Evolutionary conservation across 768 basidiomycete species (phyloP), one percentile per base, ranked within the genome.

Genomic region (Pholiota conissans): DNA sequence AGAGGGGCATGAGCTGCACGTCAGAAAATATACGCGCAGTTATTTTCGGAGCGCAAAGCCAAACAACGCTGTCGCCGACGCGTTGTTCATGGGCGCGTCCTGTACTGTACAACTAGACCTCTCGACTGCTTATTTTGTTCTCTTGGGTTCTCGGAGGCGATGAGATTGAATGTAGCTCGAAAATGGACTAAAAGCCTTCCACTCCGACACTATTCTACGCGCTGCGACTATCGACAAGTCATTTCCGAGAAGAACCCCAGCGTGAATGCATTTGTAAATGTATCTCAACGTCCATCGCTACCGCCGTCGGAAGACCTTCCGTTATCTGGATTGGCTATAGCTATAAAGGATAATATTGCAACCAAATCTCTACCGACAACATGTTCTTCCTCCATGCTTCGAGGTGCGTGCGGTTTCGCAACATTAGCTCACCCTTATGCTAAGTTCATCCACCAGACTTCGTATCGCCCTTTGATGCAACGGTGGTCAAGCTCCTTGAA

Each of bases 291-390:
- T 18, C 47, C 60, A 13, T 24, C 57, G n/a, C n/a, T n/a, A 22
- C 20, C 27, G 13, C 3, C 29, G 10, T 30, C 58, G 13, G 30
- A 45, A 32, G 52, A 49, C 6, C 61, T 69, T 27, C 67, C 75
- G 2, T 68, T 86, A 18, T 59, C 63, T 16, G 79, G 73, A n/a
- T 63, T 82, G 49, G 71, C 79, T 2, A 72, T 96, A 3, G 92
- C 86, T 0, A 72, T 96, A 49, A 97, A 98, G 71, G 93, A 95
- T 62, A 93, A 92, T 65, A 94, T 98, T 55, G 87, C 87, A 50
- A 92, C 91, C 0, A 59, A 68, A 0, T 72, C 73, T 2, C 76
- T 87, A 64, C 84, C 84, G 0, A 83, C 81, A 3, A 90, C 91
- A 34, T 93, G 93, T 67, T 86, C 91, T 2, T 95, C 93, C 0